Percentiles rank a stretch among this genome's conserved stretches.
These are phyloP conservation scores for Cadophora sp. DNA, from an alignment of 2,329 filamentous ascomycete genomes.

Conservation along the genomic window DNA sequence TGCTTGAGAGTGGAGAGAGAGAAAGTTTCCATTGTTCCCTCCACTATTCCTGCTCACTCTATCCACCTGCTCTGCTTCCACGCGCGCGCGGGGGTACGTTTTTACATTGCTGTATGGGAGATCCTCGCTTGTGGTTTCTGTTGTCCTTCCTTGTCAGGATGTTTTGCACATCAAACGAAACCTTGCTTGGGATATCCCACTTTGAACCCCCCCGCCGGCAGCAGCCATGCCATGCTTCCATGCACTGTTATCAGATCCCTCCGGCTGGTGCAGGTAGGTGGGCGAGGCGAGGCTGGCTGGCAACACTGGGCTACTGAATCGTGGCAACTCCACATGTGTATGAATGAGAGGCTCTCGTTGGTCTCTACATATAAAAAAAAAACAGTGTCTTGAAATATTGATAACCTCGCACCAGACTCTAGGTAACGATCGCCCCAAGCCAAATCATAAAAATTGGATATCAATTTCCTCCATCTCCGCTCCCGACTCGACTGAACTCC, in stretches of 20 bases:
- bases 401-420: not conserved
- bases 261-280: no score
- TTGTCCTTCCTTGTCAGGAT: conserved; percentile 7
- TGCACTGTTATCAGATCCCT: conserved; percentile 18
- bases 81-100: not conserved
- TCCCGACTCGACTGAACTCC: not conserved
- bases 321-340: conserved; percentile 5
- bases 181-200: conserved; percentile 13
- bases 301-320: not conserved
- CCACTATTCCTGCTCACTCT: not conserved
- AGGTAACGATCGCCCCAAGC: not conserved
- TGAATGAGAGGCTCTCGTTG: conserved; percentile 8
- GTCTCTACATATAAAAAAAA: not conserved
- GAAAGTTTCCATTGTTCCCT: not conserved
- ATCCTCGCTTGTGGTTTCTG: conserved; percentile 4
- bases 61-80: conserved; percentile 3
- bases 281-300: not conserved
- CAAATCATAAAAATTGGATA: conserved; percentile 4
- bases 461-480: conserved; percentile 12
- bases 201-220: not conserved
- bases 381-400: not conserved
- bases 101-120: not conserved
- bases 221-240: conserved; percentile 16
- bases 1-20: conserved; percentile 2
- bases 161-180: conserved; percentile 14